Percentiles rank a stretch among this genome's conserved stretches.
These are phyloP conservation scores for Arthrobotrys pseudoclavata DNA, from an alignment of 2,329 filamentous ascomycete genomes.

Conservation along the genomic window DNA sequence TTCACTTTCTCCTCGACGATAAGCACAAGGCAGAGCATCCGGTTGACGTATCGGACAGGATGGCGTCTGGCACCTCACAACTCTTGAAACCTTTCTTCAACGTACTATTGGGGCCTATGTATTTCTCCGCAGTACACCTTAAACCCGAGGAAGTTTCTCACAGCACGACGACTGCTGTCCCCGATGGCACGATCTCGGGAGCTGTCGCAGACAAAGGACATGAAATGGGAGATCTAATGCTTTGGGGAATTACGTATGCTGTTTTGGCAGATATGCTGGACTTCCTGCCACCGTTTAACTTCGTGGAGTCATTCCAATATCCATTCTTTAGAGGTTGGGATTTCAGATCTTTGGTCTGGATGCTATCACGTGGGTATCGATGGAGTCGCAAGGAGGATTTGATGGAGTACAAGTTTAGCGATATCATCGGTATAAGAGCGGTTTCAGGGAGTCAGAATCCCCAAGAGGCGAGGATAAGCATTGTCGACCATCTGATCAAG, in stretches of 20 bases:
- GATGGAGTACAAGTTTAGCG: slow-evolving; percentile 51
- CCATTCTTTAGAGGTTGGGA: slow-evolving; percentile 77
- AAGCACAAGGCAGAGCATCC: slow-evolving; percentile 74
- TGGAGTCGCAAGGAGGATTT: slow-evolving; percentile 67
- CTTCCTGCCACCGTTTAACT: slow-evolving; percentile 74
- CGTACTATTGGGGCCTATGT: slow-evolving; percentile 75
- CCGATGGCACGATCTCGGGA: slow-evolving; percentile 65
- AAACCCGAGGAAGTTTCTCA: slow-evolving; percentile 73
- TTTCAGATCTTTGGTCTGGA: slow-evolving; percentile 73
- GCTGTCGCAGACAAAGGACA: background rate
- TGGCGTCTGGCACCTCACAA: slow-evolving; percentile 72
- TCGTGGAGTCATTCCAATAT: slow-evolving; percentile 76
- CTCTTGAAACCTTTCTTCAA: slow-evolving; percentile 72
- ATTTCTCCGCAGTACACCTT: slow-evolving; percentile 76
- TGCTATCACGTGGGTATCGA: slow-evolving; percentile 73
- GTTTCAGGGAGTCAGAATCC: background rate
- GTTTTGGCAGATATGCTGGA: slow-evolving; percentile 78
- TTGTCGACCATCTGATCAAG: slow-evolving; percentile 48
- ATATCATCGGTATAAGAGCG: slow-evolving; percentile 41
- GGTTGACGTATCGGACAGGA: slow-evolving; percentile 75
- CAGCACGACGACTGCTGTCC: slow-evolving; percentile 68
- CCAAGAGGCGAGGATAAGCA: slow-evolving; percentile 30
- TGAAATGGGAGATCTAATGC: slow-evolving; percentile 70
- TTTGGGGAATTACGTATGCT: slow-evolving; percentile 78
- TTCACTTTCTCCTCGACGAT: slow-evolving; percentile 74